phyloP scores from a whole-genome alignment of 176 grass and related monocot genomes.

The Oryza nivara region DNA sequence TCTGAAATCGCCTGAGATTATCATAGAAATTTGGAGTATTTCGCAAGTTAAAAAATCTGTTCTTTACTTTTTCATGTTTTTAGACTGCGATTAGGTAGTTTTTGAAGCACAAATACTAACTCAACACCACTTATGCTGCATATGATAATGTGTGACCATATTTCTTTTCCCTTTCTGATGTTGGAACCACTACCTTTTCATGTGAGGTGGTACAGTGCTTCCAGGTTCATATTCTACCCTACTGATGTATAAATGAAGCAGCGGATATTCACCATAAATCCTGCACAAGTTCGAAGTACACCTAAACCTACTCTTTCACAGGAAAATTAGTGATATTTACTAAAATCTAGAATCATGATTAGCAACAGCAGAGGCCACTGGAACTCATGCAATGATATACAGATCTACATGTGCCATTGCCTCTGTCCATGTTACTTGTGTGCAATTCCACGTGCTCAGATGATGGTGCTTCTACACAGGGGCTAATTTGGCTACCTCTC shows the following conservation, averaged over 20 bases:
- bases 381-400: conserved; percentile 48
- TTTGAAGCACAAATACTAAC: background rate
- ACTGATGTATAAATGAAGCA: conserved; percentile 25
- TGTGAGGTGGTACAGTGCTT: background rate
- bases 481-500: conserved; percentile 21
- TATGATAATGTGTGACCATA: background rate
- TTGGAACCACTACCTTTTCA: background rate
- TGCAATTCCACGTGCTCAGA: conserved; percentile 29
- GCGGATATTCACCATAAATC: background rate
- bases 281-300: conserved; percentile 5
- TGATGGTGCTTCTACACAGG: conserved; percentile 13
- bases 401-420: conserved; percentile 49
- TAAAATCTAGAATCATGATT: conserved; percentile 40
- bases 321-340: conserved; percentile 50
- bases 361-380: conserved; percentile 38
- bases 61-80: background rate
- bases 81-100: background rate
- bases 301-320: conserved; percentile 29
- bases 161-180: background rate
- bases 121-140: background rate
- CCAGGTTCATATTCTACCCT: conserved; percentile 22
- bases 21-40: background rate
- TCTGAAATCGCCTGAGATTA: background rate
- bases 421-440: conserved; percentile 37
- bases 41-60: background rate